Conservation (phyloP, 768 basidiomycete genomes). For the Goffeauzyma gilvescens region DNA sequence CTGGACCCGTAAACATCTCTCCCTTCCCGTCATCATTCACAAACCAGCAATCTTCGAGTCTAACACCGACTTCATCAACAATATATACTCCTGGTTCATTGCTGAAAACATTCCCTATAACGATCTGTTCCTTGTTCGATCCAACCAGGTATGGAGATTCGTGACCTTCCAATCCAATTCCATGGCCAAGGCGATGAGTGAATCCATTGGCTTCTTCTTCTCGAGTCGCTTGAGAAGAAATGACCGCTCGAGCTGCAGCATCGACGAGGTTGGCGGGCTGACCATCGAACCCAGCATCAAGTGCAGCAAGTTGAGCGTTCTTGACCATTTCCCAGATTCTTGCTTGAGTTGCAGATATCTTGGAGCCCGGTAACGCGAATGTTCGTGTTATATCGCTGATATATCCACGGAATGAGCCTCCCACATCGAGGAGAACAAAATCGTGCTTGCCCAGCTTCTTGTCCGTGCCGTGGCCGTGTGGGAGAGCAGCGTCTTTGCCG, state of each 20-base stretch:
- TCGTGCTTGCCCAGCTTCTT: constrained; percentile 42
- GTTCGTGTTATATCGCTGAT: constrained; percentile 62
- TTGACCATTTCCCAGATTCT: constrained; percentile 49
- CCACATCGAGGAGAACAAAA: constrained; percentile 56
- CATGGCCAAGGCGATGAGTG: constrained; percentile 53
- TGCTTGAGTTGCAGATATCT: constrained; percentile 40
- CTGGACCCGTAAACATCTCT: constrained; percentile 45
- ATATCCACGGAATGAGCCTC: constrained; percentile 54
- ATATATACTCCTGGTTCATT: constrained; percentile 45
- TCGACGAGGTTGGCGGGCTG: constrained; percentile 43
- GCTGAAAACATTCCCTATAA: constrained; percentile 55
- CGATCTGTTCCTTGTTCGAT: constrained; percentile 43
- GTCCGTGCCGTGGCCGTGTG: constrained; percentile 63
- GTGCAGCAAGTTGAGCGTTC: constrained; percentile 44
- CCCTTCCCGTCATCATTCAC: constrained; percentile 40
- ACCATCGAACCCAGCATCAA: constrained; percentile 37
- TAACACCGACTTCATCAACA: constrained; percentile 38
- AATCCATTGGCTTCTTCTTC: constrained; percentile 33
- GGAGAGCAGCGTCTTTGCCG: constrained; percentile 70
- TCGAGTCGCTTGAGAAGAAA: constrained; percentile 23
- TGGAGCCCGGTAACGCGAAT: constrained; percentile 44
- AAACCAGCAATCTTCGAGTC: constrained; percentile 68
- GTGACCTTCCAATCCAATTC: constrained; percentile 67
- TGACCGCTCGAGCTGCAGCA: constrained; percentile 41
- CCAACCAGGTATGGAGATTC: constrained; percentile 63